These are phyloP conservation scores for Mycena metata DNA, from an alignment of 768 basidiomycete species.

Conservation along the genomic window DNA sequence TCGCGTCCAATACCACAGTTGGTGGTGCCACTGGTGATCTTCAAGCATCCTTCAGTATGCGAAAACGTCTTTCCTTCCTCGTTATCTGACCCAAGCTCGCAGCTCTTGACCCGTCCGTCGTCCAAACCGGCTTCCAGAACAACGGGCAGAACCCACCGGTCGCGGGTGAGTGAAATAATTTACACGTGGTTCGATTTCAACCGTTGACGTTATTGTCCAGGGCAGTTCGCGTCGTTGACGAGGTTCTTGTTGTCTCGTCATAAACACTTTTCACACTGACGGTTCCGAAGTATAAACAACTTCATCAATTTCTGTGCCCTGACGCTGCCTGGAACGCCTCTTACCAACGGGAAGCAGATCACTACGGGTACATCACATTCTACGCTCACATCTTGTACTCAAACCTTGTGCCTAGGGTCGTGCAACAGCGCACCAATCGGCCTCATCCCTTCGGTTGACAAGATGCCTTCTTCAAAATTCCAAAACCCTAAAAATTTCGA, in stretches of 20 bases:
- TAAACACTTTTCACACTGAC: not conserved
- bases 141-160: constrained; percentile 7
- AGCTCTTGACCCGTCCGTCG: constrained; percentile 5
- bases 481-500: constrained; percentile 11
- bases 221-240: constrained; percentile 10
- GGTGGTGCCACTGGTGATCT: not conserved
- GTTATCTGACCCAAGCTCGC: not conserved
- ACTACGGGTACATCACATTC: not conserved
- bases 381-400: not conserved
- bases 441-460: constrained; percentile 58
- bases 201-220: not conserved
- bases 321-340: constrained; percentile 56
- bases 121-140: constrained; percentile 10
- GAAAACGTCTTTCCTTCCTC: not conserved
- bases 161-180: not conserved
- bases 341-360: constrained; percentile 60
- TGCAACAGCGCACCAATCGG: constrained; percentile 75
- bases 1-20: not conserved
- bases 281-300: constrained; percentile 47
- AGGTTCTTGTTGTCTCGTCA: not conserved
- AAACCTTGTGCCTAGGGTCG: constrained; percentile 52
- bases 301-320: constrained; percentile 56
- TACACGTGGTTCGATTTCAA: no score
- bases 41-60: constrained; percentile 10
- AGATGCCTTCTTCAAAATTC: constrained; percentile 67